Evolutionary conservation across 1,284 basidiomycete species (phyloP), one percentile per base, ranked within the genome.

Genomic region (Fomes fomentarius): DNA sequence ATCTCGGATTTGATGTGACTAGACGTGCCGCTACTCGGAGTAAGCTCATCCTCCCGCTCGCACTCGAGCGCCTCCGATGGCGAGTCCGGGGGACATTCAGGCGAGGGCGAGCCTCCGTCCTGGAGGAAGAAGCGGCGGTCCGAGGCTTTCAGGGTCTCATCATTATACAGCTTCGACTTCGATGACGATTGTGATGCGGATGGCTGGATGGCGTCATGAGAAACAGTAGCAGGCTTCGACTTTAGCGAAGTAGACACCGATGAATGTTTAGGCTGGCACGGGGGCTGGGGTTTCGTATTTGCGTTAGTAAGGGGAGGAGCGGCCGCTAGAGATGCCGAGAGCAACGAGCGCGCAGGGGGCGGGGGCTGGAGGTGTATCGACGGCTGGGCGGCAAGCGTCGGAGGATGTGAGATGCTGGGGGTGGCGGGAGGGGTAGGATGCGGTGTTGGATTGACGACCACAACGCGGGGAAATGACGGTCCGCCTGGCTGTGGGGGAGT

Each of bases 351-450:
- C 38, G 58, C 59, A 42, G 63, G 63, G n/a, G 56, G 61, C 24
- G 65, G 66, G 35, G 65, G 65, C 14, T 63, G 47, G 14, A 70
- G 63, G 43, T 66, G 63, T 2, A 59, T 59, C n/a, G 63, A 57
- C 21, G 62, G 31, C 17, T 60, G 58, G 24, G 60, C 52, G 37
- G 55, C 52, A 17, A 54, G 45, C 4, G 40, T 52, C 9, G 54
- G 58, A 38, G 45, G 44, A 26, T 54, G 60, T 50, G 52, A 70
- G 60, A 56, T 68, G 64, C 45, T 47, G 1, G 81, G 81, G 1
- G 81, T 81, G 2, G 76, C 75, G 1, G 80, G 82, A 6, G 83
- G 83, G 2, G 83, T 83, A 2, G 81, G 81, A 64, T 81, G 82
- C 8, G 78, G 79, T 1, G 80, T 80, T 30, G 76, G 76, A 59